Evolutionary conservation across 176 grass and related monocot species (phyloP).

Genomic region (Raddia guianensis): DNA sequence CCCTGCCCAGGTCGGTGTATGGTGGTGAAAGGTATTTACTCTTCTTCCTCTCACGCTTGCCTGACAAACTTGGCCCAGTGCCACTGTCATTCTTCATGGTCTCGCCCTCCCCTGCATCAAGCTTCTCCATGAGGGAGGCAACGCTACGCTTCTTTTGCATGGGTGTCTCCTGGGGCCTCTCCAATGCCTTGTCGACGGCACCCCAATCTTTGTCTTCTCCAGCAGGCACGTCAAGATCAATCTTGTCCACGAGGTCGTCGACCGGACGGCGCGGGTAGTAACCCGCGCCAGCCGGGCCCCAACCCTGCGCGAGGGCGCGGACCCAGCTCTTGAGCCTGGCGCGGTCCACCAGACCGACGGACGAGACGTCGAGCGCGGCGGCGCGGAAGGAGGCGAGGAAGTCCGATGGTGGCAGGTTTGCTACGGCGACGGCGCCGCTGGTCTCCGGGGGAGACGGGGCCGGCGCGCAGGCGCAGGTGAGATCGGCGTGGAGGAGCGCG

Average conservation of each 20-base stretch:
- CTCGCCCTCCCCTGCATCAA: slow-evolving; percentile 21
- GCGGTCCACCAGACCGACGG: slow-evolving; percentile 42
- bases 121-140: not conserved
- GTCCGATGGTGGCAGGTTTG: slow-evolving; percentile 48
- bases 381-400: slow-evolving; percentile 50
- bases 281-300: slow-evolving; percentile 40
- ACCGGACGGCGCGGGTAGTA: slow-evolving; percentile 38
- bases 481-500: slow-evolving; percentile 13
- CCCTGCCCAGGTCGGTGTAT: slow-evolving; percentile 43
- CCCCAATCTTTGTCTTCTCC: slow-evolving; percentile 35
- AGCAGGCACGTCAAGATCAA: slow-evolving; percentile 70
- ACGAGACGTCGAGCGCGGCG: slow-evolving; percentile 44
- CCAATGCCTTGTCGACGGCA: not conserved
- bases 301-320: slow-evolving; percentile 48
- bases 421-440: slow-evolving; percentile 28
- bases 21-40: slow-evolving; percentile 88
- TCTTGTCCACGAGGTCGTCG: slow-evolving; percentile 67
- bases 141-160: slow-evolving; percentile 8
- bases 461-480: slow-evolving; percentile 41
- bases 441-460: not conserved
- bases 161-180: slow-evolving; percentile 6
- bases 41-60: slow-evolving; percentile 71
- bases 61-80: not conserved
- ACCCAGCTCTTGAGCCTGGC: slow-evolving; percentile 59
- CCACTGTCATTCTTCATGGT: not conserved